phyloP scores from a whole-genome alignment of 495 filamentous ascomycete species.

The Hypoxylon crocopeplum region DNA sequence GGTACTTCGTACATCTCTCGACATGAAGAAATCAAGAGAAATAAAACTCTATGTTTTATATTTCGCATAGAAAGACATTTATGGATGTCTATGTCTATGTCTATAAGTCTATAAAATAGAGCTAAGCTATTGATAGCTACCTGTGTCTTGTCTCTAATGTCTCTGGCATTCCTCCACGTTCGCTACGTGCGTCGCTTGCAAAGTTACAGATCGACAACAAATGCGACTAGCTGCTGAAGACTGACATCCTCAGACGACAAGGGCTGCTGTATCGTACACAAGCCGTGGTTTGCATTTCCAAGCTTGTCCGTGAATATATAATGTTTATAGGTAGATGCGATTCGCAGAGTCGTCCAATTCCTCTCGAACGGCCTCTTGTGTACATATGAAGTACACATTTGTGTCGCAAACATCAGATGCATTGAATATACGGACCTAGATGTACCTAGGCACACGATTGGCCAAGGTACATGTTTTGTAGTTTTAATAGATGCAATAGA shows the following conservation, averaged over 20 bases:
- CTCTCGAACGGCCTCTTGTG: too few species aligned
- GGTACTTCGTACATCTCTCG: too few species aligned
- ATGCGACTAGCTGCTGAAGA: constrained; percentile 30
- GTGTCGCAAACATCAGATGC: constrained; percentile 25
- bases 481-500: constrained; percentile 13
- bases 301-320: background rate
- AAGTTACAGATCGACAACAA: constrained; percentile 35
- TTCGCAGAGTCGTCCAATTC: too few species aligned
- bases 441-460: background rate
- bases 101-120: background rate
- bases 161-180: constrained; percentile 31
- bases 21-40: too few species aligned
- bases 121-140: background rate
- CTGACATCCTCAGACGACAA: constrained; percentile 23
- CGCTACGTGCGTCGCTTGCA: constrained; percentile 28
- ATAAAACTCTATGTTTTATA: too few species aligned
- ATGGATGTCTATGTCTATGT: too few species aligned
- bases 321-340: background rate
- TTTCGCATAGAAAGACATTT: too few species aligned
- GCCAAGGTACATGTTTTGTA: too few species aligned
- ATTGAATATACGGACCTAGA: background rate
- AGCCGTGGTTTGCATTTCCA: constrained; percentile 5
- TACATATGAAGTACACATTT: background rate
- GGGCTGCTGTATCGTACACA: constrained; percentile 19
- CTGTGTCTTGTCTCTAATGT: constrained; percentile 7